Percentiles rank a stretch among this genome's conserved stretches.
Conservation (phyloP, 495 filamentous ascomycete species). For the Xylaria acuta region DNA sequence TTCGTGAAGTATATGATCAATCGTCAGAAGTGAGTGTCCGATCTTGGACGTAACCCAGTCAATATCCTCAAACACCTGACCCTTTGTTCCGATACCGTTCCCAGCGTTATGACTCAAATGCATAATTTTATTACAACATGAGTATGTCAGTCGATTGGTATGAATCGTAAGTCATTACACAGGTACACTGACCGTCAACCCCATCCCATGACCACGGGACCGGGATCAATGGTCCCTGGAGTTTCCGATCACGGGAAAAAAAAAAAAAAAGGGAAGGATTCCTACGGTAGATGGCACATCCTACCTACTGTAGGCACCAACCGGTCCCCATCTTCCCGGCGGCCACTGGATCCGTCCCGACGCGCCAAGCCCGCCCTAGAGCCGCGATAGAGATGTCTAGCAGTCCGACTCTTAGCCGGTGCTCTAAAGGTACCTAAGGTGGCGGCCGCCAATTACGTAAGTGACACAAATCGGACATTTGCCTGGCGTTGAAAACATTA, state of each 20-base stretch:
- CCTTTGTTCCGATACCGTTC: background rate
- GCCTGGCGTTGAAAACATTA: background rate
- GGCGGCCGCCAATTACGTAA: constrained; percentile 17
- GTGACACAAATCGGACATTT: constrained; percentile 1
- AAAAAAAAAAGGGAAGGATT: too few species aligned
- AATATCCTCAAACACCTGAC: background rate
- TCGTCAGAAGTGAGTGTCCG: background rate
- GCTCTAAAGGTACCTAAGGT: background rate
- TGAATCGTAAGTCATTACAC: too few species aligned
- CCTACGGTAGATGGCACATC: background rate
- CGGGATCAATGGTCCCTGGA: background rate
- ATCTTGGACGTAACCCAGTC: background rate
- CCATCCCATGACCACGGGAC: background rate
- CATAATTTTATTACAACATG: background rate
- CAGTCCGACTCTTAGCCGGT: background rate
- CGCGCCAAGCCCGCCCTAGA: constrained; percentile 6
- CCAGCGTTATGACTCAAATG: background rate
- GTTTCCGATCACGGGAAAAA: background rate
- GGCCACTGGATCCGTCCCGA: background rate
- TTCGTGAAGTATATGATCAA: background rate
- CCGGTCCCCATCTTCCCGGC: background rate
- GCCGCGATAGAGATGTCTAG: background rate
- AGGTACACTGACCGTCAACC: background rate
- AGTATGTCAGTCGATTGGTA: background rate
- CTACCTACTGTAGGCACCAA: background rate